phyloP scores from a whole-genome alignment of 2,329 filamentous ascomycete species.

The Beauveria pseudobassiana region DNA sequence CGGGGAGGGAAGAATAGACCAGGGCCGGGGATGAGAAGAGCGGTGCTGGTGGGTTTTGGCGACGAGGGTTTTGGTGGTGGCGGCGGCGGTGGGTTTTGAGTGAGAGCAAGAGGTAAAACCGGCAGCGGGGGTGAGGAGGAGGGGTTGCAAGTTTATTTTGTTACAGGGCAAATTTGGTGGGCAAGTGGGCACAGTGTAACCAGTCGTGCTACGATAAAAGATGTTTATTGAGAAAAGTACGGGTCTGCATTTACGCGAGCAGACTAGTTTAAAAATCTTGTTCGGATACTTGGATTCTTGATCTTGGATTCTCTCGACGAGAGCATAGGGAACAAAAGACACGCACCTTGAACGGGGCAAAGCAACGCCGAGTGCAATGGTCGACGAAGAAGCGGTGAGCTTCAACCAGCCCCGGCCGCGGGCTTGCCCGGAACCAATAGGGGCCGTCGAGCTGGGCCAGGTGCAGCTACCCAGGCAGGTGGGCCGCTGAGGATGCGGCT shows the following conservation, averaged over 20 bases:
- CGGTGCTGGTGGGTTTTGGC: conserved; percentile 10
- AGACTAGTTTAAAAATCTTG: no score
- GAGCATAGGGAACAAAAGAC: background rate
- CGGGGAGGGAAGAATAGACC: conserved; percentile 5
- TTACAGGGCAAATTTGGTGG: background rate
- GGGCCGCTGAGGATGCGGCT: conserved; percentile 15
- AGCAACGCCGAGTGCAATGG: background rate
- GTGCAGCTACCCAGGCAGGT: conserved; percentile 22
- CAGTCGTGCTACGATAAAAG: no score
- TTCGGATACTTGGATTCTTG: no score
- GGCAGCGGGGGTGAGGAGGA: background rate
- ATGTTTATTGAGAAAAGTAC: no score
- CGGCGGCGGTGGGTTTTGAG: background rate
- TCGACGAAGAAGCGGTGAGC: conserved; percentile 12
- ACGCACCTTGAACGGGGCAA: background rate
- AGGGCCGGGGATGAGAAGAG: conserved; percentile 12
- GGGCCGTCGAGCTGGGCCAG: conserved; percentile 16
- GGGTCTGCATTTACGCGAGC: background rate
- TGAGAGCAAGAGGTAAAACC: background rate
- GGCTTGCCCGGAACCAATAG: conserved; percentile 8
- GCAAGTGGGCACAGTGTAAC: background rate
- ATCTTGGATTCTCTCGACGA: no score
- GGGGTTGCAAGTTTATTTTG: background rate
- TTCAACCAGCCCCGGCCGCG: conserved; percentile 9
- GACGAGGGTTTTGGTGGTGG: conserved; percentile 3